phyloP scores from a whole-genome alignment of 768 basidiomycete species.

The Cystobasidiopsis lactophilus region DNA sequence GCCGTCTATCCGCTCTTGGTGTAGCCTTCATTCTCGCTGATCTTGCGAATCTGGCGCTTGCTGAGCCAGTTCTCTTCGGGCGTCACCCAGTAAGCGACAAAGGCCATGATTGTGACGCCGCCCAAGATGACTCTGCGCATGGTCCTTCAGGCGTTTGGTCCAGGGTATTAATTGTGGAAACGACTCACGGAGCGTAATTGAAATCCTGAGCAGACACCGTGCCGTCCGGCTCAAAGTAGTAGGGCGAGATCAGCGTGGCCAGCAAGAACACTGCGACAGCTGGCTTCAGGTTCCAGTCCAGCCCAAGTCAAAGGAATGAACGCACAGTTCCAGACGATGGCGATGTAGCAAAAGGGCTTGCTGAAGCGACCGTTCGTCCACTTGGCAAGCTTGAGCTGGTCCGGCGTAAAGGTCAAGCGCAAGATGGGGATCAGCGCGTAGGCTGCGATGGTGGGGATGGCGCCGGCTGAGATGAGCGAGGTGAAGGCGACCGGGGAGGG shows the following conservation, averaged over 20 bases:
- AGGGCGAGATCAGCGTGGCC: conserved; percentile 36
- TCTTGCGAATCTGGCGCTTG: conserved; percentile 28
- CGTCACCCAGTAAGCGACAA: conserved; percentile 54
- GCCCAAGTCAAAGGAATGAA: background rate
- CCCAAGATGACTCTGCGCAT: conserved; percentile 46
- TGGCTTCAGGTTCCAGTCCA: background rate
- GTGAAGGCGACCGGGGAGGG: conserved; percentile 82
- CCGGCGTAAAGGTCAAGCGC: conserved; percentile 48
- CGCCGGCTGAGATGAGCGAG: conserved; percentile 65
- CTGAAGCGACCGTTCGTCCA: conserved; percentile 48
- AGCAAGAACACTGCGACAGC: conserved; percentile 11
- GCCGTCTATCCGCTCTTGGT: too few species aligned
- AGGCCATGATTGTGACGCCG: conserved; percentile 50
- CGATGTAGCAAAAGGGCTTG: conserved; percentile 44
- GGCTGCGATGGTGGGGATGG: conserved; percentile 64
- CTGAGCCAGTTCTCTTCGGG: conserved; percentile 63
- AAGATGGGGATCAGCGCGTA: conserved; percentile 62
- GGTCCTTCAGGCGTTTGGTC: too few species aligned
- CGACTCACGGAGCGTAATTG: conserved; percentile 42
- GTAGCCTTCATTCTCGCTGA: conserved; percentile 14
- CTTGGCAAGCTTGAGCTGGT: conserved; percentile 47
- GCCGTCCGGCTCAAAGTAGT: conserved; percentile 41
- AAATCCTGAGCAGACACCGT: conserved; percentile 43
- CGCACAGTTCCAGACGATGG: conserved; percentile 45
- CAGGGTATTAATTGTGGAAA: too few species aligned